phyloP scores from a whole-genome alignment of 805 yeast species.

The Ogataea pilisensis region DNA sequence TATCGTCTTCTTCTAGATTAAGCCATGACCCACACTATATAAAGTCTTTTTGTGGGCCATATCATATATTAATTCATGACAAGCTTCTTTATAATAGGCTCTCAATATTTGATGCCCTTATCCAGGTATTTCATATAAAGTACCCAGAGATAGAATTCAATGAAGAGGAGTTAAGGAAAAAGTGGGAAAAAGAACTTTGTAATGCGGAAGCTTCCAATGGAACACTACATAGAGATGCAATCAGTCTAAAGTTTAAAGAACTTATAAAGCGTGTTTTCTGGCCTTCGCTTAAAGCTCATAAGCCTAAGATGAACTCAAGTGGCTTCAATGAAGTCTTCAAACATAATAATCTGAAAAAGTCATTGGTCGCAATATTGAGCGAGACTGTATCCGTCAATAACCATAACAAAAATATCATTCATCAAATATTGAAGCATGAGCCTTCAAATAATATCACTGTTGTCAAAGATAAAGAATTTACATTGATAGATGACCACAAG shows the following conservation, averaged over 20 bases:
- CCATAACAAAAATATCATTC: constrained; percentile 6
- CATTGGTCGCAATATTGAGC: background rate
- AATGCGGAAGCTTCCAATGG: constrained; percentile 2
- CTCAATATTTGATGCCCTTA: constrained; percentile 16
- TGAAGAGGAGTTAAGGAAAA: background rate
- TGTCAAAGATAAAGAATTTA: constrained; percentile 22
- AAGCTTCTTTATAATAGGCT: constrained; percentile 17
- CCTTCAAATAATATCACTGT: constrained; percentile 12
- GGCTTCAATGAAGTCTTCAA: constrained; percentile 5
- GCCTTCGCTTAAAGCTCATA: constrained; percentile 11
- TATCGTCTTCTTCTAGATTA: background rate
- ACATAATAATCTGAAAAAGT: background rate
- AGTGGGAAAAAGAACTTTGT: constrained; percentile 19
- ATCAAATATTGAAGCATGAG: constrained; percentile 16
- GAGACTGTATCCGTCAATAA: constrained; percentile 7
- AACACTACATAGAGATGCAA: too few species aligned
- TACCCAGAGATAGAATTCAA: constrained; percentile 9
- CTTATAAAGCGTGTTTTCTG: constrained; percentile 18
- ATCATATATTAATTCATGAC: constrained; percentile 28
- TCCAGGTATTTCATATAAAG: constrained; percentile 4
- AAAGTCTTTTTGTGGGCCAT: constrained; percentile 5
- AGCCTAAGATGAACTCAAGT: background rate
- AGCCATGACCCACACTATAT: background rate
- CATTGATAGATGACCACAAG: constrained; percentile 8
- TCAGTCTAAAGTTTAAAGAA: constrained; percentile 13